Base-by-base conservation (phyloP, 106 monocot species). In the Narthecium ossifragum region DNA sequence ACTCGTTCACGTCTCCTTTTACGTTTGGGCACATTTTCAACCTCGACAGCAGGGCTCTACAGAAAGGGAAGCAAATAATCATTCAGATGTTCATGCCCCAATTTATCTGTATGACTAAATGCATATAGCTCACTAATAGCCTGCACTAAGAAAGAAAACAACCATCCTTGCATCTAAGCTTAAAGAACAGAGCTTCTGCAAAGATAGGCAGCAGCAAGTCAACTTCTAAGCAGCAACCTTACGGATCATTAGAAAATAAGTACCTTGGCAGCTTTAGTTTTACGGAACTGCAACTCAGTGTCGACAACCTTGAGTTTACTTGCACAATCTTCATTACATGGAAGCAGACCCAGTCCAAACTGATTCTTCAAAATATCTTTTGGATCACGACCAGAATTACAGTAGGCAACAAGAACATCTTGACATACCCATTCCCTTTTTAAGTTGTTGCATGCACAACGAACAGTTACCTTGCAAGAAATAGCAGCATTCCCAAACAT, bases 351-450 rank as follows among this genome's bases (percentile, higher is more conserved):
- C 51, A 88, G 31, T 51, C 88, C 85, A 80, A 79, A 93, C 57
- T 79, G 79, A 59, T 50, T 67, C 66, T 72, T 93, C 26, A 65
- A 30, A 38, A 85, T 33, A 65, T 85, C 77, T 63, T 77, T 88
- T 50, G 82, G 76, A 69, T 89, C 93, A 40, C 72, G 78, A 37
- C 82, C 85, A 52, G 59, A 49, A 51, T 46, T 56, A 25, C 29
- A 51, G 57, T 85, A 85, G 43, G 70, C 54, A 61, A 70, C 73
- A 36, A 55, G 68, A 20, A 74, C 85, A 70, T 79, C 80, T 64
- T 78, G 79, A 18, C 93, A 94, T 55, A 72, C 41, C 85, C 81
- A 89, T 21, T 94, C 89, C 32, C 68, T 83, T 68, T 80, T 89
- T 32, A 89, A 52, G 29, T 59, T 83, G 49, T 75, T 68, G 50